Evolutionary conservation across 148 eudicot genomes (phyloP).

Genomic region (Fagopyrum esculentum): DNA sequence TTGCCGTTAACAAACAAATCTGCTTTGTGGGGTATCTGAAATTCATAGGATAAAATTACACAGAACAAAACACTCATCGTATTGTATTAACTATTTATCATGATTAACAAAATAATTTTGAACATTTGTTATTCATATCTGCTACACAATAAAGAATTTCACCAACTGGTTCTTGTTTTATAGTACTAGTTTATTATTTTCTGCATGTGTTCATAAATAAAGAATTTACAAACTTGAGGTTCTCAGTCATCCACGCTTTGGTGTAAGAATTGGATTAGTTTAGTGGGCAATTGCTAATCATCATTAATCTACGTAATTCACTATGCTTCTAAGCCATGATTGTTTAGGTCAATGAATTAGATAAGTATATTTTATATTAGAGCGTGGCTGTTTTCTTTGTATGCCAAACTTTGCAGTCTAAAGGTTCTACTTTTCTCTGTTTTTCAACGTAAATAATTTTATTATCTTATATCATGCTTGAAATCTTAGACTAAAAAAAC

Average conservation of each 20-base stretch:
- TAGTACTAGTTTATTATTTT: neutral
- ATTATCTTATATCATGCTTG: neutral
- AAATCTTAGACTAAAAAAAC: neutral
- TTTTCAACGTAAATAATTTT: neutral
- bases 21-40: neutral
- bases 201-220: neutral
- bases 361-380: neutral
- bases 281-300: neutral
- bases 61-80: neutral
- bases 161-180: neutral
- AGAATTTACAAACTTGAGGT: neutral
- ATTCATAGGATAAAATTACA: neutral
- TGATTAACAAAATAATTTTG: neutral
- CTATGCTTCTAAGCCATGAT: slow-evolving; percentile 2
- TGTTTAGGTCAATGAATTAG: neutral
- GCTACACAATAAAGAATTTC: too few relatives aligned
- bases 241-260: neutral
- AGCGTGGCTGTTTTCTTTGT: neutral
- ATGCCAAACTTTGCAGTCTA: neutral
- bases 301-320: neutral
- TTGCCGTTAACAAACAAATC: neutral
- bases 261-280: neutral
- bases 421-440: neutral
- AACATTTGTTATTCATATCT: neutral
- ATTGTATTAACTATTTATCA: neutral